Conservation (phyloP, 2,329 filamentous ascomycete genomes). For the Sarocladium strictum region DNA sequence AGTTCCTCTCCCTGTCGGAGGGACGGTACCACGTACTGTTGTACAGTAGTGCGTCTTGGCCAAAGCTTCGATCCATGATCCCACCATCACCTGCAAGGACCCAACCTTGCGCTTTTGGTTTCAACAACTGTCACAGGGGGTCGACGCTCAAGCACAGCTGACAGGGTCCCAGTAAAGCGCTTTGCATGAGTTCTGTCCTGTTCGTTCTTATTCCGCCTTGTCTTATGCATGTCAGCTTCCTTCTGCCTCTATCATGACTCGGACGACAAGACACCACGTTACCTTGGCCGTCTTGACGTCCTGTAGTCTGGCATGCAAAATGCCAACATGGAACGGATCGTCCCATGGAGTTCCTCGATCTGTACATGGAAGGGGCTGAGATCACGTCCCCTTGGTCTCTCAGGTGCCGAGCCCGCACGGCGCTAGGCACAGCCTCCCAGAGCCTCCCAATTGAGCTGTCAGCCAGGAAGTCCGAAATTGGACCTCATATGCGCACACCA, state of each 20-base stretch:
- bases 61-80: slow-evolving; percentile 6
- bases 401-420: neutral
- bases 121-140: neutral
- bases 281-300: neutral
- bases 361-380: neutral
- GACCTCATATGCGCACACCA: neutral
- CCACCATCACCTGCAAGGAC: neutral
- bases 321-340: neutral
- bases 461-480: slow-evolving; percentile 1
- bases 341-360: neutral
- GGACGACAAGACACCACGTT: neutral
- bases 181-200: too few relatives aligned
- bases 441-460: neutral
- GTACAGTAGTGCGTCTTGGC: too few relatives aligned
- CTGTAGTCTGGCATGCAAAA: neutral
- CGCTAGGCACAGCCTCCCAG: neutral
- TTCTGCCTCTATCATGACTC: neutral
- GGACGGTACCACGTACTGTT: neutral
- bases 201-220: neutral
- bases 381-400: neutral
- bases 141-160: neutral
- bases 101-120: neutral
- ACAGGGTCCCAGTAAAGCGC: too few relatives aligned
- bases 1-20: neutral
- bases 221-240: slow-evolving; percentile 3